phyloP scores from a whole-genome alignment of 2,329 filamentous ascomycete genomes.

The Trichoderma harzianum region DNA sequence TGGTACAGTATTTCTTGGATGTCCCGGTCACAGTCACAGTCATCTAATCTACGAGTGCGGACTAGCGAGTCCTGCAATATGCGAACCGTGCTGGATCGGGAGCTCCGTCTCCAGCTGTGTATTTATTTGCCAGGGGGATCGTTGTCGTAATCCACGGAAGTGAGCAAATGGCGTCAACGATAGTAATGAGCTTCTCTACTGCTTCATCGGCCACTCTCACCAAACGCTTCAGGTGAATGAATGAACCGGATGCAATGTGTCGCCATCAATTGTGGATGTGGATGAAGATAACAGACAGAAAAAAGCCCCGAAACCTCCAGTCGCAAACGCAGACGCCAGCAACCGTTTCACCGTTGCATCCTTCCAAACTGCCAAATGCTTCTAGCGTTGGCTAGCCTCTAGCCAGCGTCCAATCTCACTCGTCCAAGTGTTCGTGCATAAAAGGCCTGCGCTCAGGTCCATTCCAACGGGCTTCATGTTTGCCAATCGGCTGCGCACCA shows the following conservation, averaged over 20 bases:
- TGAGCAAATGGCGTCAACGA: background rate
- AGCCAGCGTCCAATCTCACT: background rate
- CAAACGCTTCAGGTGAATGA: background rate
- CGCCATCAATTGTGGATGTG: background rate
- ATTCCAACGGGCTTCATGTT: background rate
- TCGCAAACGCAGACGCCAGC: background rate
- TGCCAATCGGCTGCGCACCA: background rate
- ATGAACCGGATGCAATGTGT: background rate
- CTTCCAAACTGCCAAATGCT: background rate
- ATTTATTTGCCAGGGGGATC: background rate
- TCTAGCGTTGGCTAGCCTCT: background rate
- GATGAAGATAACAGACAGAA: background rate
- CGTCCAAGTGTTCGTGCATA: conserved; percentile 12
- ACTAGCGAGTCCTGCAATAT: conserved; percentile 4
- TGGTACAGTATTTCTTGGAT: background rate
- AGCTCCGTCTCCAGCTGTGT: background rate
- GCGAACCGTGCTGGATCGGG: background rate
- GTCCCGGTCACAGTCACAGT: background rate
- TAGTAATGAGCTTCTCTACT: background rate
- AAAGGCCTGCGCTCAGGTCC: background rate
- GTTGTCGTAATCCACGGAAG: background rate
- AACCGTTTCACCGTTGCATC: background rate
- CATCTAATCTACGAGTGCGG: background rate
- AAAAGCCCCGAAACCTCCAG: background rate
- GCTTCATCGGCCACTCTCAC: background rate